These are phyloP conservation scores for Solanum lycopersicoides DNA, from an alignment of 257 asterid genomes.

Conservation along the genomic window DNA sequence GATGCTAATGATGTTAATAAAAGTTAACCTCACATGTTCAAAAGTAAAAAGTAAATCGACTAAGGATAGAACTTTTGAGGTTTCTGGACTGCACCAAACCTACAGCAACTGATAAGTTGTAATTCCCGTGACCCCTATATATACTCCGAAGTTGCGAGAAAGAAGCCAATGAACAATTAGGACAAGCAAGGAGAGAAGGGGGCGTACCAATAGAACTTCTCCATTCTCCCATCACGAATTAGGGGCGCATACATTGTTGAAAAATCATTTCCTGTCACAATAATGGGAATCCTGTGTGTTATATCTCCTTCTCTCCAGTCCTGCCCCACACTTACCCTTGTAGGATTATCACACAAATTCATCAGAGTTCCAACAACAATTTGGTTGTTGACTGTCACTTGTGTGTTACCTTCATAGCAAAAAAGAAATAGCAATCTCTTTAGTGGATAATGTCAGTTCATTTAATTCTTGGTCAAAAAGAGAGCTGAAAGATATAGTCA, in stretches of 20 bases:
- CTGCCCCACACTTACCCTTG: conserved; percentile 92
- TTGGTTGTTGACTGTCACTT: conserved; percentile 92
- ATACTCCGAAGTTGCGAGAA: not conserved
- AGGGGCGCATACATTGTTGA: conserved; percentile 79
- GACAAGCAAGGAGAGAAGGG: not conserved
- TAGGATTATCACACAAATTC: conserved; percentile 87
- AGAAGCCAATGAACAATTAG: not conserved
- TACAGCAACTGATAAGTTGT: not conserved
- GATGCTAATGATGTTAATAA: not conserved
- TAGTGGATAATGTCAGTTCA: conserved; percentile 1
- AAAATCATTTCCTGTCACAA: conserved; percentile 86
- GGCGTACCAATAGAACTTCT: conserved; percentile 75
- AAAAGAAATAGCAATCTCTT: conserved; percentile 2
- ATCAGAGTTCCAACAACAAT: conserved; percentile 88
- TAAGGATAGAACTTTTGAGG: not conserved
- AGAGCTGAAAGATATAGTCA: not conserved
- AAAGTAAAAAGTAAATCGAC: not conserved
- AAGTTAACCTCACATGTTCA: not conserved
- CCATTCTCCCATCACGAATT: conserved; percentile 97
- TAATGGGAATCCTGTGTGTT: conserved; percentile 68
- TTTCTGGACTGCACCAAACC: not conserved
- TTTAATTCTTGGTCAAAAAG: not conserved
- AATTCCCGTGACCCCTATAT: not conserved
- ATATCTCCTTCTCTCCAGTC: conserved; percentile 73
- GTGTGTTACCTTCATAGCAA: conserved; percentile 58